Percentiles rank a stretch among this genome's conserved stretches.
phyloP scores from a whole-genome alignment of 2,329 filamentous ascomycete species.

The Monosporascus sp. region DNA sequence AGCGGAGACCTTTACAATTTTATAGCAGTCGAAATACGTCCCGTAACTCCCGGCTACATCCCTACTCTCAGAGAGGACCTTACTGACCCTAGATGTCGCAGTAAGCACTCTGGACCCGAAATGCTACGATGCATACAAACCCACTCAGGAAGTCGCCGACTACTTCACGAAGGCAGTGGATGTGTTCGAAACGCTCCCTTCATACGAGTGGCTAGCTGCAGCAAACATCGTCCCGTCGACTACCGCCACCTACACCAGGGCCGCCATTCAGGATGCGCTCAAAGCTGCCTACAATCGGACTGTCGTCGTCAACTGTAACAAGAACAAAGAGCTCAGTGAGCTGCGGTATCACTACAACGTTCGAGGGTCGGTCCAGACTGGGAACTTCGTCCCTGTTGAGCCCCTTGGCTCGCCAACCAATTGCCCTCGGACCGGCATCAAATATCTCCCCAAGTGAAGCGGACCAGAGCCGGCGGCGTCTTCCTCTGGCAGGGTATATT shows the following conservation, averaged over 20 bases:
- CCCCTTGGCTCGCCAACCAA: constrained; percentile 49
- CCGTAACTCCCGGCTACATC: no score
- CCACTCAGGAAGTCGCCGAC: constrained; percentile 60
- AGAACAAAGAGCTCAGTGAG: constrained; percentile 40
- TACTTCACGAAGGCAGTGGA: constrained; percentile 63
- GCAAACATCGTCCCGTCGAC: constrained; percentile 55
- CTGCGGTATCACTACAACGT: constrained; percentile 62
- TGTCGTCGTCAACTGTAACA: constrained; percentile 53
- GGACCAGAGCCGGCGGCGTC: no score
- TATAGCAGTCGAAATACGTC: no score
- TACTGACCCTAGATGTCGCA: no score
- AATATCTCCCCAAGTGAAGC: constrained; percentile 54
- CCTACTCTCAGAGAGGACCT: no score
- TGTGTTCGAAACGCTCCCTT: constrained; percentile 61
- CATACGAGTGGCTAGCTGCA: constrained; percentile 55
- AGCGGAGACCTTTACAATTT: no score
- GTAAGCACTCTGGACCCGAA: constrained; percentile 59
- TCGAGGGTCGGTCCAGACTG: constrained; percentile 52
- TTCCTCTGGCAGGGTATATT: no score
- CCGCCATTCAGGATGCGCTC: constrained; percentile 55
- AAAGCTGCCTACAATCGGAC: constrained; percentile 46
- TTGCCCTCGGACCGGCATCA: constrained; percentile 59
- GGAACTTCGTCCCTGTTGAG: constrained; percentile 52
- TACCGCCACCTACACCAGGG: constrained; percentile 52
- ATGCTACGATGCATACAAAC: constrained; percentile 59